Percentiles rank a stretch among this genome's conserved stretches.
Evolutionary conservation across 495 filamentous ascomycete genomes (phyloP).

Genomic region (Alectoria sarmentosa): DNA sequence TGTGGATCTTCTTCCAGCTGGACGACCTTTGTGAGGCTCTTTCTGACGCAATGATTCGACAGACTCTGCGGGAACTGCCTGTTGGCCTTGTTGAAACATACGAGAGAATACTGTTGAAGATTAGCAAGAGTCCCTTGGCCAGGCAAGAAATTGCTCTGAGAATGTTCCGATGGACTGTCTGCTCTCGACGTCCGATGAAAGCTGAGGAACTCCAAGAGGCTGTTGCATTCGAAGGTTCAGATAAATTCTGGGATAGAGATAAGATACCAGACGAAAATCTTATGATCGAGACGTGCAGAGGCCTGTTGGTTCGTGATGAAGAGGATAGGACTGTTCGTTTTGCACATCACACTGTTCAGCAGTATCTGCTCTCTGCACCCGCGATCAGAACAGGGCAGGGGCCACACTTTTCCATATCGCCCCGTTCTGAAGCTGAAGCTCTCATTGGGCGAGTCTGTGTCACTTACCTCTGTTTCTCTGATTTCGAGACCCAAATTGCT

Average conservation of each 20-base stretch:
- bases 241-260: conserved; percentile 25
- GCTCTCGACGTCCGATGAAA: conserved; percentile 28
- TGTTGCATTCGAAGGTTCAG: conserved; percentile 27
- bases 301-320: conserved; percentile 31
- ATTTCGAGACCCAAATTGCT: conserved; percentile 23
- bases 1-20: conserved; percentile 30
- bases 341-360: conserved; percentile 32
- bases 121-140: conserved; percentile 6
- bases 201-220: conserved; percentile 36
- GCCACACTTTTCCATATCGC: neutral
- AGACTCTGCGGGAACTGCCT: conserved; percentile 24
- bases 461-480: conserved; percentile 25
- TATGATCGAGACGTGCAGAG: conserved; percentile 31
- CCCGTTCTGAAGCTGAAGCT: conserved; percentile 10
- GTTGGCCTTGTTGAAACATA: conserved; percentile 26
- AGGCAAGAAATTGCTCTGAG: conserved; percentile 7
- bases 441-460: conserved; percentile 20
- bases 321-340: conserved; percentile 30
- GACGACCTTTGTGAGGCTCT: conserved; percentile 29
- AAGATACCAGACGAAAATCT: conserved; percentile 27
- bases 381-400: neutral
- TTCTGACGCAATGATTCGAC: conserved; percentile 21
- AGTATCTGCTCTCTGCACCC: conserved; percentile 24
- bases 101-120: conserved; percentile 23
- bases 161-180: conserved; percentile 30